Conservation (phyloP, 257 asterid genomes). For the Avicennia marina region DNA sequence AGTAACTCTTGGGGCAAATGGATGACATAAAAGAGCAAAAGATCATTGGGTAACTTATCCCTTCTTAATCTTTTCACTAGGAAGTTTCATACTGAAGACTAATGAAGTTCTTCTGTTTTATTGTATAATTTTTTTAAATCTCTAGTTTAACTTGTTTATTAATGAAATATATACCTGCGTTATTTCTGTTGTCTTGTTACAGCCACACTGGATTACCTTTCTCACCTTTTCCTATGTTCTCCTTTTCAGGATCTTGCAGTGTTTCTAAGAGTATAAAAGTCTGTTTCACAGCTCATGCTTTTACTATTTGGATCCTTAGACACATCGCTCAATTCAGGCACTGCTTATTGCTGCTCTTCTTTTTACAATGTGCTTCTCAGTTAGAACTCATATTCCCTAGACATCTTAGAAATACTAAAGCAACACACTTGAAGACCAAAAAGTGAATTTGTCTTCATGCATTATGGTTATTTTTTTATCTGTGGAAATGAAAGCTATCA, state of each 20-base stretch:
- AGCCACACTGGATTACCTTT: neutral
- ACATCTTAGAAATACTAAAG: neutral
- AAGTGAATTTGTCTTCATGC: neutral
- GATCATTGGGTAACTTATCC: neutral
- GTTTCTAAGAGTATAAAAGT: conserved; percentile 2
- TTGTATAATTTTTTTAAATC: neutral
- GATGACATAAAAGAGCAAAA: neutral
- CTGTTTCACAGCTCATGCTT: conserved; percentile 4
- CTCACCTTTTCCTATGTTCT: neutral
- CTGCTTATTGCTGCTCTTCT: neutral
- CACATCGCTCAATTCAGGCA: neutral
- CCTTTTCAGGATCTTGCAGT: conserved; percentile 1
- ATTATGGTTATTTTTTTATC: neutral
- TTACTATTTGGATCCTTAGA: neutral
- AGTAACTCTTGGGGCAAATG: neutral
- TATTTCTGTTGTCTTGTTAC: neutral
- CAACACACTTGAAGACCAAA: neutral
- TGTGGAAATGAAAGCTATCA: neutral
- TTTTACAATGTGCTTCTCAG: neutral
- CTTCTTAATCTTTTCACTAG: neutral
- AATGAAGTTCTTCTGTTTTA: neutral
- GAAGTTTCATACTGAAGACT: neutral
- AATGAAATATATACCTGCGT: no score
- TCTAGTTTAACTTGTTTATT: neutral
- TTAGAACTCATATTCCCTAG: neutral